Evolutionary conservation across 495 filamentous ascomycete species (phyloP), one percentile per base, ranked within the genome.

Genomic region (Astrothelium subdiscretum): DNA sequence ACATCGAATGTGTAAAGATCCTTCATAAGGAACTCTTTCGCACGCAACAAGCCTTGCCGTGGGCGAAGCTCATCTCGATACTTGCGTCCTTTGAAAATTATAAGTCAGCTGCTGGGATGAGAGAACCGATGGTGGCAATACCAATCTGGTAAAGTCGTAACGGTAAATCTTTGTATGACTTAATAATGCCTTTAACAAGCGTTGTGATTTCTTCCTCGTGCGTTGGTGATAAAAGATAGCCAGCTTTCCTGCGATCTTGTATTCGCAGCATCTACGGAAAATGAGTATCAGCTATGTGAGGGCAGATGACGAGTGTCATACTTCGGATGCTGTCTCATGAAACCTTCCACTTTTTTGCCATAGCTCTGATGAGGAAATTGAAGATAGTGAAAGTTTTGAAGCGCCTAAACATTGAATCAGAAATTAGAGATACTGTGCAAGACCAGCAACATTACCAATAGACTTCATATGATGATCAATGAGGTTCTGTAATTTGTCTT

Each of bases 151-250:
- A 97, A 1, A 98, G 80, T 31, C 90, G 81, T 12, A 97, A 68
- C 6, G 94, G 94, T 2, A 97, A 80, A 26, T 89, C 85, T 69
- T 90, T 91, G 71, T 96, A 91, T 2, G 90, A 96, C 57, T 86
- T 83, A n/a, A 90, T 78, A 26, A 86, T 79, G 57, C 78, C 81
- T 1, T 83, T 83, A 2, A 95, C 87, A 13, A 97, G 78, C 0
- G 81, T 72, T 0, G 94, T 98, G 61, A 98, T 91, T 70, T 98
- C 94, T 71, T 98, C 94, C 68, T 98, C 94, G 66, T 98, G 95
- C 0, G 94, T 98, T 1, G 94, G 94, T 2, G 94, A 87, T 20
- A 98, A 81, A 29, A 98, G 74, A 62, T 87, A 90, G 20, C 81
- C 80, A 15, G 82, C 76, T 27, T 87, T 84, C 73, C 87, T 94